These are phyloP conservation scores for Sanghuangporus weigelae DNA, from an alignment of 1,284 basidiomycete genomes.

Conservation along the genomic window DNA sequence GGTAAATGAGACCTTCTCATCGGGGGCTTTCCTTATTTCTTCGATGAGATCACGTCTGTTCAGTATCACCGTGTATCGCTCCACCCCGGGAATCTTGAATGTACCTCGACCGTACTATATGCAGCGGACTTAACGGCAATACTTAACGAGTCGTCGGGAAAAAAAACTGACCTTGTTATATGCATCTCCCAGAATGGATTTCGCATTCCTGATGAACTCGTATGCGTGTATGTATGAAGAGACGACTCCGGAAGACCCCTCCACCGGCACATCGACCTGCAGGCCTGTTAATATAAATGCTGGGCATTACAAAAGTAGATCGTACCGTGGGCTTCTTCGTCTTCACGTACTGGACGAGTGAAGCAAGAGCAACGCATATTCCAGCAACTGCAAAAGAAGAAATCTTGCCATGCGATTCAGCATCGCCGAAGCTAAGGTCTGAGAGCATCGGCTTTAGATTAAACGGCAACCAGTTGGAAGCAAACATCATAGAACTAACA, in stretches of 20 bases:
- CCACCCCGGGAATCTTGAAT: constrained; percentile 26
- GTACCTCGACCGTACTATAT: constrained; percentile 20
- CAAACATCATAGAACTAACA: neutral
- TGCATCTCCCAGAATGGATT: neutral
- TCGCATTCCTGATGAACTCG: constrained; percentile 4
- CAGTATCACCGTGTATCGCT: constrained; percentile 27
- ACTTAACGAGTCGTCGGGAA: neutral
- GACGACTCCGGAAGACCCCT: constrained; percentile 3
- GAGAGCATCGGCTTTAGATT: neutral
- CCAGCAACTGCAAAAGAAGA: neutral
- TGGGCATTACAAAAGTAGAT: neutral
- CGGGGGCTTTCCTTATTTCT: constrained; percentile 30
- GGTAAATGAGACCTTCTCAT: constrained; percentile 25
- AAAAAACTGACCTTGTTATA: constrained; percentile 3
- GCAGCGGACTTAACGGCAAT: neutral
- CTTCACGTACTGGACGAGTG: neutral
- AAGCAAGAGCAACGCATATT: neutral
- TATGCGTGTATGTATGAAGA: constrained; percentile 9
- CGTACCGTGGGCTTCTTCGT: neutral
- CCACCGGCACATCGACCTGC: constrained; percentile 7
- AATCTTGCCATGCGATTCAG: neutral
- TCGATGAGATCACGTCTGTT: constrained; percentile 25
- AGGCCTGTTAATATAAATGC: neutral
- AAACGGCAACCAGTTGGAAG: neutral
- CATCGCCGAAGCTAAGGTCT: neutral